Conservation (phyloP, 768 basidiomycete species). For the Boletus rufocinnamomeus region DNA sequence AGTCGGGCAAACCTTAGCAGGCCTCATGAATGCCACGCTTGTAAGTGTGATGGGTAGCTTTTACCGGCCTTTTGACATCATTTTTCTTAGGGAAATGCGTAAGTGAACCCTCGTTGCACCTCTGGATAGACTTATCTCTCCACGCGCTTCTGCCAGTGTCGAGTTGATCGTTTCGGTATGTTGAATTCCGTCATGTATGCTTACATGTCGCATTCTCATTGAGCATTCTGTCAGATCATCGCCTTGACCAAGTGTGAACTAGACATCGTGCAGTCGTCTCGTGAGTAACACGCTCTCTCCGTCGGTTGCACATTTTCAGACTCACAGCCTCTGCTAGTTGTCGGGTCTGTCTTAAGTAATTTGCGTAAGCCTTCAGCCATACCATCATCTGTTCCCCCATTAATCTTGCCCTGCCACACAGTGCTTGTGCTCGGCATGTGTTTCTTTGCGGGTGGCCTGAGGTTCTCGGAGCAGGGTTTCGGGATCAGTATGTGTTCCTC, state of each 20-base stretch:
- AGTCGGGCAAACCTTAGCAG: conserved; percentile 81
- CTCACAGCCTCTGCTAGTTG: conserved; percentile 48
- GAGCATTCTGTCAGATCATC: conserved; percentile 53
- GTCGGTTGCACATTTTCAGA: not conserved
- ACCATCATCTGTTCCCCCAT: not conserved
- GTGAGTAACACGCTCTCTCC: conserved; percentile 43
- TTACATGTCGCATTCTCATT: not conserved
- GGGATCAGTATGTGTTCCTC: conserved; percentile 54
- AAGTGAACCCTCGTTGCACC: conserved; percentile 4
- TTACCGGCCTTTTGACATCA: not conserved
- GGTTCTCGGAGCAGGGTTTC: conserved; percentile 79
- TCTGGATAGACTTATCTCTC: not conserved
- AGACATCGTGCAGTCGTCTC: conserved; percentile 75
- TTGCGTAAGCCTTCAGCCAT: conserved; percentile 44
- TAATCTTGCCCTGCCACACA: conserved; percentile 27
- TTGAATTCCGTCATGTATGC: not conserved
- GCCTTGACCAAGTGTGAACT: conserved; percentile 81
- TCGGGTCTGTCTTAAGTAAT: conserved; percentile 84
- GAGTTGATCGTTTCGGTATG: conserved; percentile 70
- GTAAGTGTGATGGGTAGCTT: conserved; percentile 39
- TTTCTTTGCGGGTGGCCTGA: conserved; percentile 79
- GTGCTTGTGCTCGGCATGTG: conserved; percentile 85
- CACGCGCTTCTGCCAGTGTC: conserved; percentile 35
- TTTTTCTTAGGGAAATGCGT: conserved; percentile 34
- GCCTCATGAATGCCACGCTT: conserved; percentile 82